Evolutionary conservation across 2,329 filamentous ascomycete genomes (phyloP).

Genomic region (Gremmenia infestans): DNA sequence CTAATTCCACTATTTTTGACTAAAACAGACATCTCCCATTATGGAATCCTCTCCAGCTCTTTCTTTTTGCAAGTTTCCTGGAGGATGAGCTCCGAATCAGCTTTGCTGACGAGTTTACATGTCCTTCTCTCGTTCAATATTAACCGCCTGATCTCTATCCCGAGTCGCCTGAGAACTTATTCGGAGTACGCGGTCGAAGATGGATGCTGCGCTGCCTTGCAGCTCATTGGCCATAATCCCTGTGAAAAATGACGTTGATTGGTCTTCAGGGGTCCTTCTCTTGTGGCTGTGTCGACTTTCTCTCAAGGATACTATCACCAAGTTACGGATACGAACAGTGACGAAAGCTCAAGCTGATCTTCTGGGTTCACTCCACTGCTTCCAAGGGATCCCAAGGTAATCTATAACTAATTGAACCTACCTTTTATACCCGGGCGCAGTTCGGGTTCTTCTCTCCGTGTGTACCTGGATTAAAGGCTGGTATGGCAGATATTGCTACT

Average conservation of each 20-base stretch:
- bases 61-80: not conserved
- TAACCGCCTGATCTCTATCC: not conserved
- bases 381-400: too few relatives aligned
- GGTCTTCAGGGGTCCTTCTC: conserved; percentile 1
- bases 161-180: not conserved
- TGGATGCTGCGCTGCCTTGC: not conserved
- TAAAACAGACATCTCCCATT: not conserved
- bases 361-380: too few relatives aligned
- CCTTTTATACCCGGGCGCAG: too few relatives aligned
- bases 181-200: not conserved
- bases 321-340: too few relatives aligned
- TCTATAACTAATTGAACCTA: too few relatives aligned
- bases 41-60: not conserved
- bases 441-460: too few relatives aligned
- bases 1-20: not conserved
- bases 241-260: conserved; percentile 5
- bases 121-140: not conserved
- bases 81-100: not conserved
- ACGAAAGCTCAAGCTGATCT: too few relatives aligned
- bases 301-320: not conserved
- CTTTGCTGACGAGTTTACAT: too few relatives aligned
- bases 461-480: too few relatives aligned
- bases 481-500: too few relatives aligned
- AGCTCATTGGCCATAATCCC: not conserved
- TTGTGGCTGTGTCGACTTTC: not conserved